phyloP scores from a whole-genome alignment of 2,329 filamentous ascomycete species.

The Neonectria punicea region DNA sequence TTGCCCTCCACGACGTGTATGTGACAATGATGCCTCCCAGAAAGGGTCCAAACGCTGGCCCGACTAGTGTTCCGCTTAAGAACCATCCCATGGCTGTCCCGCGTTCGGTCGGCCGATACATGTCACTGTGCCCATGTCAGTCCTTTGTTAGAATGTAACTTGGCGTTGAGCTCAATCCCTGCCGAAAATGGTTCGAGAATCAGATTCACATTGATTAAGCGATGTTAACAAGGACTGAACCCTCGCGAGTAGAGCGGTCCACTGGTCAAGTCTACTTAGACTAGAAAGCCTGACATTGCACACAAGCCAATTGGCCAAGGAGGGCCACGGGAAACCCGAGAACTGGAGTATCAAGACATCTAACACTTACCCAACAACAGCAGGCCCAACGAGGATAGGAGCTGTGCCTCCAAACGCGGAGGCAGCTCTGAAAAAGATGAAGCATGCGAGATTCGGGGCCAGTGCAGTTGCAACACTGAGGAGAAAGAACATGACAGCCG shows the following conservation, averaged over 20 bases:
- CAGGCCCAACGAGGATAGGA: conserved; percentile 77
- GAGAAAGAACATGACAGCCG: conserved; percentile 71
- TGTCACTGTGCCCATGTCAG: conserved; percentile 56
- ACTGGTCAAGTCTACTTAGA: not conserved
- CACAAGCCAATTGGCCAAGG: not conserved
- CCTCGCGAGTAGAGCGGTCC: not conserved
- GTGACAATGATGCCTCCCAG: conserved; percentile 82
- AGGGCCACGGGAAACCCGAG: not conserved
- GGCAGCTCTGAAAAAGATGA: conserved; percentile 79
- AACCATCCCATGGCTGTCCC: conserved; percentile 81
- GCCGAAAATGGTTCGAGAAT: not conserved
- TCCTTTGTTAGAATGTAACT: not conserved
- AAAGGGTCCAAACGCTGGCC: conserved; percentile 76
- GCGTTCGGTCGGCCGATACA: conserved; percentile 73
- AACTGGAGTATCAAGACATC: not conserved
- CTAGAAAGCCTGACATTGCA: not conserved
- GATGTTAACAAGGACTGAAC: not conserved
- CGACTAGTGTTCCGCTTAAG: conserved; percentile 75
- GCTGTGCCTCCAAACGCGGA: conserved; percentile 81
- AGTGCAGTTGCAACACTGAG: conserved; percentile 79
- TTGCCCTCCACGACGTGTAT: conserved; percentile 76
- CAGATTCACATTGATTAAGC: conserved; percentile 8
- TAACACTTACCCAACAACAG: conserved; percentile 68
- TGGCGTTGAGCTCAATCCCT: not conserved
- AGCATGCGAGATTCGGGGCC: conserved; percentile 75